phyloP scores from a whole-genome alignment of 2,329 filamentous ascomycete species.

The Herpotrichia juniperi region DNA sequence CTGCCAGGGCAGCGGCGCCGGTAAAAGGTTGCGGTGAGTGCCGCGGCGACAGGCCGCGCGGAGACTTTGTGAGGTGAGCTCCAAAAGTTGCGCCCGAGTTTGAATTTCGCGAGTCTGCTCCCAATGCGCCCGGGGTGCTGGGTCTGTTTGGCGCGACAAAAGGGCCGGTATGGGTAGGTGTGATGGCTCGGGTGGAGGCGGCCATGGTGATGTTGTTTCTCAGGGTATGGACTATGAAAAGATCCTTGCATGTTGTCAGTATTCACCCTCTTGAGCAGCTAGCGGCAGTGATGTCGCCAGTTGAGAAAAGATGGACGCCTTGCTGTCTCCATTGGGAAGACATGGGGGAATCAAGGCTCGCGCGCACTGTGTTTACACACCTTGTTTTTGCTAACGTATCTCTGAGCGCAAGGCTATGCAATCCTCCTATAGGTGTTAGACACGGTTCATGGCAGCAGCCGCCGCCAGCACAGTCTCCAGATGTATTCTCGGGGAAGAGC shows the following conservation, averaged over 20 bases:
- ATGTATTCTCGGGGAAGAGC: slow-evolving; percentile 13
- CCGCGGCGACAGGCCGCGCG: slow-evolving; percentile 48
- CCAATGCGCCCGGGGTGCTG: slow-evolving; percentile 46
- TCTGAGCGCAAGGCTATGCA: slow-evolving; percentile 16
- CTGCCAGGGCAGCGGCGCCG: slow-evolving; percentile 55
- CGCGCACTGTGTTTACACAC: slow-evolving; percentile 20
- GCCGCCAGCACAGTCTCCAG: slow-evolving; percentile 16
- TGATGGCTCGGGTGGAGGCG: slow-evolving; percentile 50
- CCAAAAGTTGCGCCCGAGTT: slow-evolving; percentile 40
- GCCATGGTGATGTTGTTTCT: slow-evolving; percentile 43
- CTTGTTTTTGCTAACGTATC: slow-evolving; percentile 21
- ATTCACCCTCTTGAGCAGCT: slow-evolving; percentile 2
- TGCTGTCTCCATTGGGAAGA: slow-evolving; percentile 1
- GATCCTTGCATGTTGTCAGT: slow-evolving; percentile 20
- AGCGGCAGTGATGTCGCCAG: too few relatives aligned
- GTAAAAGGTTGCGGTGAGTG: slow-evolving; percentile 52
- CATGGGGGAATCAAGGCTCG: neutral
- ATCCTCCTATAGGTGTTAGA: slow-evolving; percentile 7
- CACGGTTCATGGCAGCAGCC: slow-evolving; percentile 18
- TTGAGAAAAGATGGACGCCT: neutral
- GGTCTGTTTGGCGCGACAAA: slow-evolving; percentile 48
- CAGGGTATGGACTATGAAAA: slow-evolving; percentile 1
- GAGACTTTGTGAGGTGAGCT: slow-evolving; percentile 50
- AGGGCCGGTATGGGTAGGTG: slow-evolving; percentile 49
- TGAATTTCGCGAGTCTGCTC: slow-evolving; percentile 23